Evolutionary conservation across 164 flowering plant genomes (phyloP).

Genomic region (Dillenia suffruticosa): DNA sequence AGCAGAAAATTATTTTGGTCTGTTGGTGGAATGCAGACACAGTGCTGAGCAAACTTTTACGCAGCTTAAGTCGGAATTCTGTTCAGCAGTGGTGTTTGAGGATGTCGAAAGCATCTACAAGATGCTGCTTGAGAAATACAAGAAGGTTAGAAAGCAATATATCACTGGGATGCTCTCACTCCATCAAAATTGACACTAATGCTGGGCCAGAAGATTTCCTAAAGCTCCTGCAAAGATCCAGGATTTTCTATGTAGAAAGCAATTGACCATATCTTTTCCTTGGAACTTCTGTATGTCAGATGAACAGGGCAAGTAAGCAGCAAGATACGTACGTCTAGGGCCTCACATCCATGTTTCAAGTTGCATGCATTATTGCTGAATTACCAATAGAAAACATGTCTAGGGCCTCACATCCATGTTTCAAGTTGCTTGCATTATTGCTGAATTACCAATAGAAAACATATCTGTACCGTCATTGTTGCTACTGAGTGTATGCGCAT

Average conservation of each 20-base stretch:
- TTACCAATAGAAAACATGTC: too few species aligned
- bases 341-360: too few species aligned
- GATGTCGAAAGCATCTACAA: constrained; percentile 29
- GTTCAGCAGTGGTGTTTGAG: constrained; percentile 35
- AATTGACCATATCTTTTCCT: not conserved
- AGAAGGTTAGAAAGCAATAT: constrained; percentile 51
- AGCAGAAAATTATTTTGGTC: constrained; percentile 10
- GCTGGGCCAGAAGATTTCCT: not conserved
- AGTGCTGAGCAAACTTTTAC: constrained; percentile 35
- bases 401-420: too few species aligned
- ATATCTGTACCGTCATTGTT: too few species aligned
- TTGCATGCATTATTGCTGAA: too few species aligned
- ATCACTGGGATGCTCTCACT: constrained; percentile 70
- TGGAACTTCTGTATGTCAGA: constrained; percentile 3
- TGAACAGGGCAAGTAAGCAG: not conserved
- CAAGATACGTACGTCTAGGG: too few species aligned
- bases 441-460: too few species aligned
- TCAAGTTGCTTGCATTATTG: too few species aligned
- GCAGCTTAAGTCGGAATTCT: constrained; percentile 41
- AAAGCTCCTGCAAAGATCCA: too few species aligned
- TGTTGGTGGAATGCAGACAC: constrained; percentile 18
- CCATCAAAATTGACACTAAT: constrained; percentile 22
- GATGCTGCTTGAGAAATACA: constrained; percentile 48
- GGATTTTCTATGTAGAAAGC: too few species aligned
- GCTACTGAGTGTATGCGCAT: too few species aligned